Percentiles rank a stretch among this genome's conserved stretches.
Conservation (phyloP, 441 rosid genomes). For the Macaranga tanarius region DNA sequence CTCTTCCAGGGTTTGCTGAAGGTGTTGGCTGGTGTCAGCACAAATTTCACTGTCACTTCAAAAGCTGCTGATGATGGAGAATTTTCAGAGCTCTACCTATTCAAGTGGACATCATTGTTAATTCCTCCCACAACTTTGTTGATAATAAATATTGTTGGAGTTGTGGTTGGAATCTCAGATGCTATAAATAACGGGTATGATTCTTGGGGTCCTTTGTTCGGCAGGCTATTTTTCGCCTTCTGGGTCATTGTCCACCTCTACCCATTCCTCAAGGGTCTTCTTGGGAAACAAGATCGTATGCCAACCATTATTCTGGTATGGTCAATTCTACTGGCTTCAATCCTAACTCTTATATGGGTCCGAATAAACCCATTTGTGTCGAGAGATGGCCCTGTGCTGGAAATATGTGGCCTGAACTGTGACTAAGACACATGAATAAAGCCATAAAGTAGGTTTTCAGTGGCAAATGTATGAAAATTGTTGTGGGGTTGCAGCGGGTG, state of each 20-base stretch:
- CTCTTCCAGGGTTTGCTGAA: conserved; percentile 95
- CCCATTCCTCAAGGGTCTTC: conserved; percentile 91
- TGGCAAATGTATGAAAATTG: conserved; percentile 11
- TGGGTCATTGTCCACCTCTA: conserved; percentile 97
- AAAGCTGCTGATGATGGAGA: conserved; percentile 94
- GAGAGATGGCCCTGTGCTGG: conserved; percentile 66
- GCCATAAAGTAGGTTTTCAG: conserved; percentile 14
- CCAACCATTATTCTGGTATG: conserved; percentile 91
- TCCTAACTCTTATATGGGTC: conserved; percentile 89
- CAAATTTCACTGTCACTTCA: conserved; percentile 94
- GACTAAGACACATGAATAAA: conserved; percentile 35
- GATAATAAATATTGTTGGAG: conserved; percentile 76
- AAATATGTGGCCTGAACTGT: conserved; percentile 84
- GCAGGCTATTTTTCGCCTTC: conserved; percentile 77
- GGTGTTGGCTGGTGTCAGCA: conserved; percentile 89
- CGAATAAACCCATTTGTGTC: conserved; percentile 79
- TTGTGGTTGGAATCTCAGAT: conserved; percentile 76
- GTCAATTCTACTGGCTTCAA: conserved; percentile 90
- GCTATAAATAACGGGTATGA: conserved; percentile 97
- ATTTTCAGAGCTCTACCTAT: conserved; percentile 85
- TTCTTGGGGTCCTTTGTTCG: conserved; percentile 95
- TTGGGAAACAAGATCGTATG: conserved; percentile 83
- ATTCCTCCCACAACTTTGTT: conserved; percentile 81
- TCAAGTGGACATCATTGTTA: conserved; percentile 92
- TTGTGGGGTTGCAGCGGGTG: conserved; percentile 16